Evolutionary conservation across 2,329 filamentous ascomycete genomes (phyloP).

Genomic region (Ophiostoma sp.): DNA sequence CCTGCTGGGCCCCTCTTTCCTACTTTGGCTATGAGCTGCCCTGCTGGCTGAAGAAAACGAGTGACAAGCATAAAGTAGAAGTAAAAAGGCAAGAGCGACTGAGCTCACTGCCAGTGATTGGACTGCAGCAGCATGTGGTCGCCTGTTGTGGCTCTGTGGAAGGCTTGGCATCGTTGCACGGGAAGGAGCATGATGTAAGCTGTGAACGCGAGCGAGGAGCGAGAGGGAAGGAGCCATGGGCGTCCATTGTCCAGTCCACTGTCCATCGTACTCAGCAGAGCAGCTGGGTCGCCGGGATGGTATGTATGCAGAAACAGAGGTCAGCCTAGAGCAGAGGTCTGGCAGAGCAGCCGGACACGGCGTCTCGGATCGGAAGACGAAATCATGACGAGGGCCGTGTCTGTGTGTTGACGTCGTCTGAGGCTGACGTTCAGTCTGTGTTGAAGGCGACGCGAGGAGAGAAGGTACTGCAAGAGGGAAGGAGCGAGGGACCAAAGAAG

Average conservation of each 20-base stretch:
- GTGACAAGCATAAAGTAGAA: neutral
- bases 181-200: neutral
- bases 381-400: neutral
- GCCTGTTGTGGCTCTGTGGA: neutral
- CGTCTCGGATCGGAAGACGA: neutral
- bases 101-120: conserved; percentile 4
- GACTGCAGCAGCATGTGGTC: neutral
- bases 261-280: neutral
- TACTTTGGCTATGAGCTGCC: conserved; percentile 18
- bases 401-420: neutral
- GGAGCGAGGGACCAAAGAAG: neutral
- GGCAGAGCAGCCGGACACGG: neutral
- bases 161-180: conserved; percentile 25
- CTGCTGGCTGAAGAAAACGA: conserved; percentile 1
- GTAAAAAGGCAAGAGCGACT: neutral
- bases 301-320: neutral
- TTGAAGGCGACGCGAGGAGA: neutral
- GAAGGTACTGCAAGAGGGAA: neutral
- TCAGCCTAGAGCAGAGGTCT: neutral
- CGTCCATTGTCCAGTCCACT: too few species aligned
- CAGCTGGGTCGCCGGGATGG: neutral
- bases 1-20: conserved; percentile 25
- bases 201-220: neutral
- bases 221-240: neutral
- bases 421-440: neutral